phyloP scores from a whole-genome alignment of 208 protist genomes.

The Leishmania martiniquensis region DNA sequence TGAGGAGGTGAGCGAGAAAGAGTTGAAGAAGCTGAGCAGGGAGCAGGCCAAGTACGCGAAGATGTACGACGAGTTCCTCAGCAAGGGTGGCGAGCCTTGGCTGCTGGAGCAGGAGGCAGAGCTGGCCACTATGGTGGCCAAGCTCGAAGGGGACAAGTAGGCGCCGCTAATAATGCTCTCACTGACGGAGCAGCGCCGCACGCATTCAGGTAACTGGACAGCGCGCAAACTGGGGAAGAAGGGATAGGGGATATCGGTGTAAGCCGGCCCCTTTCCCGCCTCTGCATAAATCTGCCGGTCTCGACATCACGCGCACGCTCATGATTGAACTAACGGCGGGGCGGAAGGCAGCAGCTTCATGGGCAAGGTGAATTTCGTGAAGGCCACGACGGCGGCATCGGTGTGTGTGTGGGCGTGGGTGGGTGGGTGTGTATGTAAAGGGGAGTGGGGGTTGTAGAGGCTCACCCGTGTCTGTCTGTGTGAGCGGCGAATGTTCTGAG shows the following conservation, averaged over 20 bases:
- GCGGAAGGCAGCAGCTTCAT: no score
- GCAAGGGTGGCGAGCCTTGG: conserved; percentile 64
- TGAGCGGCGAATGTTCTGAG: no score
- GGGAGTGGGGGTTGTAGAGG: no score
- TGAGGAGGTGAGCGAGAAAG: conserved; percentile 61
- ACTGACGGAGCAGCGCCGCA: background rate
- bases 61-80: conserved; percentile 60
- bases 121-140: conserved; percentile 41
- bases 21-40: conserved; percentile 72
- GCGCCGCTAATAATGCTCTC: background rate
- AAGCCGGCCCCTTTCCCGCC: background rate
- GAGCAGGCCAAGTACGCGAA: conserved; percentile 77
- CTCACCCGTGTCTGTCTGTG: no score
- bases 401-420: no score
- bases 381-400: no score
- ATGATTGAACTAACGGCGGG: no score
- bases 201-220: background rate
- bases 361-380: no score
- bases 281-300: no score
- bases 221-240: background rate
- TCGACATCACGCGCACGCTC: no score
- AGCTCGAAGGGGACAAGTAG: conserved; percentile 13
- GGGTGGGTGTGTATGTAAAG: no score
- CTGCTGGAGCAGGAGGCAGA: conserved; percentile 55
- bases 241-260: conserved; percentile 2